Base-by-base conservation (phyloP, 2,329 filamentous ascomycete genomes). In the Fusarium praegraminearum region DNA sequence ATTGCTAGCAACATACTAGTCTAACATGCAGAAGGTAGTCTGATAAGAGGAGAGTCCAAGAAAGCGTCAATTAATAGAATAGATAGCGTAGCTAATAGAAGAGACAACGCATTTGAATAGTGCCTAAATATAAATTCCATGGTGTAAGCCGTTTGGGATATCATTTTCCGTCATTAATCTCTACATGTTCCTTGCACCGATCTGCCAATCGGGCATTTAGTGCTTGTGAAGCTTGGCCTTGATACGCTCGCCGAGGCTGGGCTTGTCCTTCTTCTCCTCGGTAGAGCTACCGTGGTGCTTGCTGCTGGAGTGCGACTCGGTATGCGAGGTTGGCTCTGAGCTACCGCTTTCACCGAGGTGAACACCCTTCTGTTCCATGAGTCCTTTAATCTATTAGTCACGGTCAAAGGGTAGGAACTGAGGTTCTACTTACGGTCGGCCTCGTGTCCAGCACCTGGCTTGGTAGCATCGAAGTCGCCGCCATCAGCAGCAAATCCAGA, bases 181-280 rank as follows among this genome's bases (percentile, higher is more conserved):
- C 20, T 52, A 26, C 26, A 54, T 49, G 24, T 45, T 51, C 38
- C 35, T 35, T 11, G 18, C 16, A 18, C 38, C 30, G 12, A 30
- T 35, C 8, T 40, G 20, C 32, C 12, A 33, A 20, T 8, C 13
- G 30, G 24, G 20, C n/a, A 20, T 26, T 71, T 75, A 83, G 73
- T 83, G 80, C 59, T 79, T 80, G 79, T 91, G 89, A 62, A 92
- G 79, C 82, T 91, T 92, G 58, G 86, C 85, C 85, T 91, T 92
- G 79, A 92, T 86, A 81, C 90, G 90, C 60, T 89, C 84, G 64
- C 84, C 84, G 41, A 91, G 75, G 67, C 85, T 85, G 46, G 81
- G 82, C 79, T 88, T 88, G 57, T 80, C 80, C 47, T 76, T 77
- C 28, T 71, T 70, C 20, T 68, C 59, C 16, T 65, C 59, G 15